A percentile compares a stretch with the other conserved stretches of the same genome.
Conservation (phyloP, 2,329 filamentous ascomycete genomes). For the Colletotrichum sublineola region DNA sequence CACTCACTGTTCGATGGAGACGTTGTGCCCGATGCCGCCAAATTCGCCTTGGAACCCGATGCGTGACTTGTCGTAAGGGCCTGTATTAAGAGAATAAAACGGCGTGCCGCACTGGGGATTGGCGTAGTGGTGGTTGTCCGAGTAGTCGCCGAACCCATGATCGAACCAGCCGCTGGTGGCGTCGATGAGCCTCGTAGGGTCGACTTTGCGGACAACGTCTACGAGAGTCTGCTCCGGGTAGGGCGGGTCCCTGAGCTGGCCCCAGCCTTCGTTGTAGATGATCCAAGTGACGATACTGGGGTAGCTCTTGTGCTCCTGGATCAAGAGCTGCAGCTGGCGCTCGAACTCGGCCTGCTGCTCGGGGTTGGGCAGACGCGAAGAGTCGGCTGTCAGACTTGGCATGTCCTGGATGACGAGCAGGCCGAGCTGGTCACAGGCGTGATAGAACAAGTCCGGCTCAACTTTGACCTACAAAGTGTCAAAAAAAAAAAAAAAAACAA, state of each 20-base stretch:
- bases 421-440: conserved; percentile 75
- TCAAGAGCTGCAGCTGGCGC: conserved; percentile 71
- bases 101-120: conserved; percentile 79
- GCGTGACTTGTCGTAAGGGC: conserved; percentile 68
- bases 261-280: conserved; percentile 82
- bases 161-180: conserved; percentile 76
- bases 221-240: conserved; percentile 71
- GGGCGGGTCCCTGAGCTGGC: conserved; percentile 63
- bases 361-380: conserved; percentile 53
- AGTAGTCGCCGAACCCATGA: conserved; percentile 76
- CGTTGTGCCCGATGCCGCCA: conserved; percentile 76
- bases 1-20: conserved; percentile 70
- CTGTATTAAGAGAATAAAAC: conserved; percentile 70
- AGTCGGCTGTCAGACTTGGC: conserved; percentile 66
- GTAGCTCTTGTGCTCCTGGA: conserved; percentile 74
- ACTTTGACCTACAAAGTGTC: conserved; percentile 69
- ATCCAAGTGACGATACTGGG: conserved; percentile 76
- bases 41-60: conserved; percentile 81
- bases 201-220: conserved; percentile 66
- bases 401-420: conserved; percentile 79
- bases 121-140: conserved; percentile 80
- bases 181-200: conserved; percentile 75
- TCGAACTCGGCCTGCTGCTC: conserved; percentile 74
- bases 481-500: not conserved
- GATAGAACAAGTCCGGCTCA: conserved; percentile 76